Base-by-base conservation (phyloP, 2,329 filamentous ascomycete genomes). In the Diaporthe helianthi region DNA sequence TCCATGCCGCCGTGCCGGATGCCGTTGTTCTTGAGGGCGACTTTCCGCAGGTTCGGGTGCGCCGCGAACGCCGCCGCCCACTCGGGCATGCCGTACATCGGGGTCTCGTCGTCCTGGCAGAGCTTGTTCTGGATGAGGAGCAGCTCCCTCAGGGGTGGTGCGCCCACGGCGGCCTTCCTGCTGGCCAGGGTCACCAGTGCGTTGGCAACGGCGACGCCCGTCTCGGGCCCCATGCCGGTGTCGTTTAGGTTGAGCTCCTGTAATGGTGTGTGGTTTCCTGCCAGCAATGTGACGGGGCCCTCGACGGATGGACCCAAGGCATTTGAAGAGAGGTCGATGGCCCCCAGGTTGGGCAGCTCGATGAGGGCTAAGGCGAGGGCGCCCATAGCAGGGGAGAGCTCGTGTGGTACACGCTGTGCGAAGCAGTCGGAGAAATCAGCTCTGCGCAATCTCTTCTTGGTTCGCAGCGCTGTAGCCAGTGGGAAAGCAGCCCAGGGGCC, bases 341-440 rank as follows among this genome's bases (percentile, higher is more conserved):
- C 17, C 12, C 22, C 58, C 29, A 63, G 44, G 9, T 17, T 5
- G 13, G 58, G 58, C 26, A 63, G 58, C n/a, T 49, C 44, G 44
- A 49, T 29, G n/a, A 44, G 12, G 4, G 58, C 58, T 4, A 44
- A 36, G n/a, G 36, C 44, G 29, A 63, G 29, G 41, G 41, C 58
- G 13, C 47, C 58, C n/a, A 63, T 1, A 0, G 58, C 44, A 1
- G 58, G 44, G 41, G 41, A n/a, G 8, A 36, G 19, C 58, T 63
- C 58, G 29, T n/a, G 3, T 19, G 19, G 1, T 3, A 0, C 19
- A 1, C 58, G 58, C 4, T n/a, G 13, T 1, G n/a, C 12, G 44
- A 63, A 63, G 58, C 26, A 49, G 29, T 49, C 19, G n/a, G 58
- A 63, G 44, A 63, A 63, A 19, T 63, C 44, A 9, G 44, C 58